Evolutionary conservation across 768 basidiomycete genomes (phyloP).

Genomic region (Lentinus tigrinus): DNA sequence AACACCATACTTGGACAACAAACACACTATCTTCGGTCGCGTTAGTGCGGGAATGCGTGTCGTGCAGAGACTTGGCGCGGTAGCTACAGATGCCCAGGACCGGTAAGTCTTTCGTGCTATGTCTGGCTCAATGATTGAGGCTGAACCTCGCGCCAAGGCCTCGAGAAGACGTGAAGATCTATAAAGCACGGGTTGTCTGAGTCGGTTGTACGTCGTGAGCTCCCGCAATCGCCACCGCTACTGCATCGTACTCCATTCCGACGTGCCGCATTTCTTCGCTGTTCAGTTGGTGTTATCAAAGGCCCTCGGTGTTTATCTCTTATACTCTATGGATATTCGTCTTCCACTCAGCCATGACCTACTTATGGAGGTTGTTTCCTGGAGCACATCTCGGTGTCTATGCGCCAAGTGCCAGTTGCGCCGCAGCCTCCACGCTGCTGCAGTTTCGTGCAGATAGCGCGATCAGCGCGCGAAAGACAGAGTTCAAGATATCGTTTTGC

Average conservation of each 20-base stretch:
- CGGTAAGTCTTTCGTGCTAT: conserved; percentile 45
- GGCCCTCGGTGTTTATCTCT: not conserved
- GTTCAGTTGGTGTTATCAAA: not conserved
- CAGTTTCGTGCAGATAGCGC: not conserved
- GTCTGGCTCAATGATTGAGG: not conserved
- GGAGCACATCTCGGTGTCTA: not conserved
- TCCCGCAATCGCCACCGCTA: not conserved
- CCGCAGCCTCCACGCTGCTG: not conserved
- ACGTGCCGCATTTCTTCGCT: not conserved
- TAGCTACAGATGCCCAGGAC: conserved; percentile 87
- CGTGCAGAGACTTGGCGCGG: conserved; percentile 86
- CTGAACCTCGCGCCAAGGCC: conserved; percentile 32
- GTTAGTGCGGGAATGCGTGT: conserved; percentile 91
- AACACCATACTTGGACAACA: conserved; percentile 81
- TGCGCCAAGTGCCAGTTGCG: not conserved
- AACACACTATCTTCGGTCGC: conserved; percentile 89
- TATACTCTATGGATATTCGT: not conserved
- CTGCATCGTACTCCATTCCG: not conserved
- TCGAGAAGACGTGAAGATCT: conserved; percentile 86
- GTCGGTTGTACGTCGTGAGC: not conserved
- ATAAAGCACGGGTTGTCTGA: conserved; percentile 58
- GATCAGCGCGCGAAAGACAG: not conserved
- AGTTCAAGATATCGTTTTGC: not conserved
- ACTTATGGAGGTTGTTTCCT: not conserved
- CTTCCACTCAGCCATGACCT: not conserved